Conservation (phyloP, 352 stramenopile species). For the Pythium graminicola region DNA sequence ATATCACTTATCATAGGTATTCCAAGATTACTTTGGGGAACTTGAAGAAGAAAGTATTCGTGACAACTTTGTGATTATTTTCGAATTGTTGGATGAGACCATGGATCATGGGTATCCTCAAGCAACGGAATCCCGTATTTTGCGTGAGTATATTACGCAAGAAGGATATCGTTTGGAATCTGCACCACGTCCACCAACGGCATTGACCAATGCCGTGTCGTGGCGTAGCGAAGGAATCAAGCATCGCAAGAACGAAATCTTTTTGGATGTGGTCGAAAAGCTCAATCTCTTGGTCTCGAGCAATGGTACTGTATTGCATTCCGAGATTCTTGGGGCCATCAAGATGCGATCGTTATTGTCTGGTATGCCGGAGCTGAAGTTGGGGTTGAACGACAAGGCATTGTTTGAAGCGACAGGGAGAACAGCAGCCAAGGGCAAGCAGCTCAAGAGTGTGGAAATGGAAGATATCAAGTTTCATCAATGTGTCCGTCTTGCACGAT, state of each 20-base stretch:
- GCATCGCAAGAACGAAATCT: constrained; percentile 99
- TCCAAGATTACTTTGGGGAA: constrained; percentile 99
- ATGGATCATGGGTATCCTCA: constrained; percentile 99
- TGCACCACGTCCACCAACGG: constrained; percentile 90
- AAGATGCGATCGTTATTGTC: constrained; percentile 99
- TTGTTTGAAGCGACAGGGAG: constrained; percentile 97
- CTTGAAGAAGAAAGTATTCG: constrained; percentile 99
- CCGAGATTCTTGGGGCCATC: constrained; percentile 97
- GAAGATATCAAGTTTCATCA: constrained; percentile 99
- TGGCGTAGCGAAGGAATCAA: constrained; percentile 99
- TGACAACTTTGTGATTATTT: constrained; percentile 99
- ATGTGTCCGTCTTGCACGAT: constrained; percentile 96
- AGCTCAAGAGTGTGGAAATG: constrained; percentile 90
- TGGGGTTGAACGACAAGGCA: constrained; percentile 99
- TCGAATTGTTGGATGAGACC: constrained; percentile 99
- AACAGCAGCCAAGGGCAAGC: constrained; percentile 87
- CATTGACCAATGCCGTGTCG: constrained; percentile 98
- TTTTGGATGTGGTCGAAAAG: constrained; percentile 99
- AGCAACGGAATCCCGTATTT: constrained; percentile 82
- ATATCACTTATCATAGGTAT: too few species aligned
- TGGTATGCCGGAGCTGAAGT: constrained; percentile 99
- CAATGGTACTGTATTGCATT: constrained; percentile 97
- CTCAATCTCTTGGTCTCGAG: constrained; percentile 94
- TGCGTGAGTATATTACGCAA: constrained; percentile 96
- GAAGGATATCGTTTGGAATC: constrained; percentile 93